Conservation (phyloP, 2,329 filamentous ascomycete genomes). For the Penicillium sp. region DNA sequence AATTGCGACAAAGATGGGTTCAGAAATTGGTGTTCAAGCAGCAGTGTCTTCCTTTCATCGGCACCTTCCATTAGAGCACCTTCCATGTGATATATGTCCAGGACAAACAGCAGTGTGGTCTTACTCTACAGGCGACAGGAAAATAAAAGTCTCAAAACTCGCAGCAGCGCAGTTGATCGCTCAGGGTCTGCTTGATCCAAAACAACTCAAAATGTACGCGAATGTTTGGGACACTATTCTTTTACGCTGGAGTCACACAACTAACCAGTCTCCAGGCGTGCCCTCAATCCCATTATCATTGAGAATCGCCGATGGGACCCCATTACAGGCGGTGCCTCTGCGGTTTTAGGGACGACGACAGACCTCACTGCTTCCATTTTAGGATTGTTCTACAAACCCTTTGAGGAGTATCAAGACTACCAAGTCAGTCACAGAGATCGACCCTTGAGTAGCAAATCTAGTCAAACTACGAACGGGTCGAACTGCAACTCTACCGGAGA, state of each 20-base stretch:
- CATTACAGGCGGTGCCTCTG: constrained; percentile 5
- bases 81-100: constrained; percentile 8
- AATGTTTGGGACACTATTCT: background rate
- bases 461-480: background rate
- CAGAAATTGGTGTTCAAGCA: constrained; percentile 37
- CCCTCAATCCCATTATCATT: constrained; percentile 3
- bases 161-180: background rate
- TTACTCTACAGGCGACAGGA: background rate
- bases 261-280: background rate
- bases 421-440: background rate
- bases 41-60: constrained; percentile 44
- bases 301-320: constrained; percentile 22
- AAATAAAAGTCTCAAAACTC: constrained; percentile 3
- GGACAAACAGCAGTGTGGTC: constrained; percentile 22
- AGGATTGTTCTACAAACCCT: background rate
- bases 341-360: background rate
- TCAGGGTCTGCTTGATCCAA: background rate
- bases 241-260: background rate
- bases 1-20: constrained; percentile 35
- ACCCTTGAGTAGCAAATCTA: background rate
- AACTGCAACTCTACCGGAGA: background rate
- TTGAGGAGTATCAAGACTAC: background rate
- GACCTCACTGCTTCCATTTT: background rate
- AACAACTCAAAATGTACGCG: background rate
- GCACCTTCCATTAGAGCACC: constrained; percentile 9